Conservation (phyloP, 78 protist genomes). For the Guillardia theta region DNA sequence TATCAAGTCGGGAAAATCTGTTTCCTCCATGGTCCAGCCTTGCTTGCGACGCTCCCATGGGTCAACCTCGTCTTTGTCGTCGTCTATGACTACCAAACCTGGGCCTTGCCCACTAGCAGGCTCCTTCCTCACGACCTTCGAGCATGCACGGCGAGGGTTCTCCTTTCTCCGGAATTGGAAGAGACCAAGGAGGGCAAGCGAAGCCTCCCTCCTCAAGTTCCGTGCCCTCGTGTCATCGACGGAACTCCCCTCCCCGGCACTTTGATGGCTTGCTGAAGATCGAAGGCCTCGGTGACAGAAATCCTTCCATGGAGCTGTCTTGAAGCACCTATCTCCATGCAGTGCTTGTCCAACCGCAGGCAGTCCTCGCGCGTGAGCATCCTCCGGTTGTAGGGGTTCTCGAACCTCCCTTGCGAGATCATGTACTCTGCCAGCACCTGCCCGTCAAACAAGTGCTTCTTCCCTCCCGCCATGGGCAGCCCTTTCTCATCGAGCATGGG, state of each 20-base stretch:
- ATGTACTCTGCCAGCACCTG: constrained; percentile 34
- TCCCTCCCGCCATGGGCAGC: not conserved
- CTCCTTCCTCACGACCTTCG: not conserved
- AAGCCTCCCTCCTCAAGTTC: not conserved
- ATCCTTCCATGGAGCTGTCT: not conserved
- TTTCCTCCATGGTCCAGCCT: too few species aligned
- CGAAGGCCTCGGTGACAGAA: not conserved
- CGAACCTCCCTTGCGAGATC: not conserved
- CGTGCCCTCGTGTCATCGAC: not conserved
- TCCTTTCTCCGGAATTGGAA: not conserved
- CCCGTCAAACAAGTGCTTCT: not conserved
- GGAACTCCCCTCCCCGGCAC: not conserved
- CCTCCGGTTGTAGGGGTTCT: not conserved
- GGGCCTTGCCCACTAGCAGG: not conserved
- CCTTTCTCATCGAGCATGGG: not conserved
- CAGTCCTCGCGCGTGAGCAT: not conserved
- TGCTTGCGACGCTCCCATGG: too few species aligned
- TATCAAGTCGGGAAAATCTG: too few species aligned
- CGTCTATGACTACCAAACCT: not conserved
- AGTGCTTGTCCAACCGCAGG: not conserved
- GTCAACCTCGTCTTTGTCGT: not conserved
- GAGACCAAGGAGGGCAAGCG: not conserved
- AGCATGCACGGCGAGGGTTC: too few species aligned
- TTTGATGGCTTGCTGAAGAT: not conserved
- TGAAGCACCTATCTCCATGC: not conserved